Base-by-base conservation (phyloP, 2,329 filamentous ascomycete genomes). In the Exophiala phaeomuriformis region DNA sequence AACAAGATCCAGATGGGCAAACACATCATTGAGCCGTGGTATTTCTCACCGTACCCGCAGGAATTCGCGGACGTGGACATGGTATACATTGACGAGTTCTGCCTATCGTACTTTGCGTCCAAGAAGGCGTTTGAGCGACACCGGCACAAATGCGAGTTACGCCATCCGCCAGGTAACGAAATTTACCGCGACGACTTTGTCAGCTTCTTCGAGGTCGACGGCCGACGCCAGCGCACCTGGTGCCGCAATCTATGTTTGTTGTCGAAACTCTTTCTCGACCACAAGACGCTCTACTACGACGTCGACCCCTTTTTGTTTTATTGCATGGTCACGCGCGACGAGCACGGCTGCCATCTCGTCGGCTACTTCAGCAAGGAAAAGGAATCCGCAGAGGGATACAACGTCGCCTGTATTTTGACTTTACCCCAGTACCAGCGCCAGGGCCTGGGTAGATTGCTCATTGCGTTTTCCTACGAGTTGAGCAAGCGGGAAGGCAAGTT, bases 331-430 rank as follows among this genome's bases (percentile, higher is more conserved):
- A 96, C 89, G n/a, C 86, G 93, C 58, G 93, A 97, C 69, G 90
- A 88, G 0, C 86, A 93, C 63, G 97, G 93, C 68, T 93, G 91
- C 0, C 90, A 96, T 67, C 93, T 98, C 62, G 91, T 97, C 29
- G 93, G 93, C n/a, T 98, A 98, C 67, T 98, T 98, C 65, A 95
- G 88, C 52, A 98, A 98, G 68, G 93, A 98, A 70, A 98, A 98
- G 64, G 93, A 98, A 70, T 91, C 86, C 37, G 90, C 90, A 0
- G 94, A 98, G 64, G 89, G 88, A 31, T 98, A 97, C 78, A 98
- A 98, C 67, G 85, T 98, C 32, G 94, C 93, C 3, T 98, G 94
- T 79, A 98, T 98, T 68, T 76, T 98, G 55, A 98, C 93, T 0
- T 77, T 98, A 2, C 93, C 93, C 0, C 94, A 98, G 67, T 97